A percentile compares a stretch with the other conserved stretches of the same genome.
phyloP scores from a whole-genome alignment of 176 grass and related monocot species.

The Poa pratensis region DNA sequence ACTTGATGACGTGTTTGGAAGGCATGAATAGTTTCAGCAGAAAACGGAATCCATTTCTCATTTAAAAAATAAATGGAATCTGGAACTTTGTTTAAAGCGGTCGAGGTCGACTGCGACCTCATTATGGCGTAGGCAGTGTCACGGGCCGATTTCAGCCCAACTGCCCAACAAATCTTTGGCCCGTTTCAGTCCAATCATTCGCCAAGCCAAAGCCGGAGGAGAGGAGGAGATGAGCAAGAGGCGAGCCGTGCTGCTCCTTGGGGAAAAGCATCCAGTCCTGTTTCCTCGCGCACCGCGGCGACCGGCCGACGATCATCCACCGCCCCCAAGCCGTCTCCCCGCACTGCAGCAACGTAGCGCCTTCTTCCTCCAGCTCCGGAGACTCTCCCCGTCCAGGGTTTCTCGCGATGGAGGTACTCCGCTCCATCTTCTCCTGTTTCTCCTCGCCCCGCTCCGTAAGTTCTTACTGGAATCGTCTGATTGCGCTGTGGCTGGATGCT shows the following conservation, averaged over 20 bases:
- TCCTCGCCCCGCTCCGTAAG: constrained; percentile 52
- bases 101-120: no score
- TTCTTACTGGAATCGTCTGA: background rate
- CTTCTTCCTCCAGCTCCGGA: constrained; percentile 10
- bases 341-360: background rate
- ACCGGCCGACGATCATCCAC: constrained; percentile 20
- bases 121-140: background rate
- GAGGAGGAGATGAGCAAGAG: no score
- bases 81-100: no score
- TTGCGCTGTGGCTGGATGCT: background rate
- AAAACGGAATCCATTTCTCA: no score
- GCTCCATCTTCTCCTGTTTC: constrained; percentile 56
- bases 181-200: background rate
- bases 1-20: no score
- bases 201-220: background rate
- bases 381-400: background rate
- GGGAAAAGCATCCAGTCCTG: constrained; percentile 9
- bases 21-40: no score
- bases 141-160: background rate
- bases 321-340: background rate
- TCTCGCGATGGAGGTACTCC: constrained; percentile 56
- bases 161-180: background rate
- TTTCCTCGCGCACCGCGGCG: constrained; percentile 9
- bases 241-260: background rate
- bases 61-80: no score